Conservation (phyloP, 441 rosid genomes). For the Syzygium syzygioides region DNA sequence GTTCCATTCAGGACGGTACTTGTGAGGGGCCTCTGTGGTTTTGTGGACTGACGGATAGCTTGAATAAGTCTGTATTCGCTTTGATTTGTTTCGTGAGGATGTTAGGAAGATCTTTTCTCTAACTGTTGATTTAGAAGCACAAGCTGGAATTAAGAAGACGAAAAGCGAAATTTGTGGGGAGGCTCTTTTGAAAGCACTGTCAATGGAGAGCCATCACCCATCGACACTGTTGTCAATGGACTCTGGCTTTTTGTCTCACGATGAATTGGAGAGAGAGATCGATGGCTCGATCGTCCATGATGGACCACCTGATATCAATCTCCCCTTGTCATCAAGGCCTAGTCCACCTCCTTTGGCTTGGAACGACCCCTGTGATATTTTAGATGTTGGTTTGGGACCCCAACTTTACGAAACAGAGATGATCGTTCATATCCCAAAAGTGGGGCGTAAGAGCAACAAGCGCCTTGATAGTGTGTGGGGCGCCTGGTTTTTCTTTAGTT, state of each 20-base stretch:
- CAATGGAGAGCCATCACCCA: slow-evolving; percentile 83
- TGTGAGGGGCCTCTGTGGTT: slow-evolving; percentile 62
- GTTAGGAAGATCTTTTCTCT: slow-evolving; percentile 8
- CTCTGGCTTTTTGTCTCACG: slow-evolving; percentile 60
- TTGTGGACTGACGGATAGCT: slow-evolving; percentile 58
- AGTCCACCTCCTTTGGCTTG: slow-evolving; percentile 58
- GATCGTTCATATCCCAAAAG: slow-evolving; percentile 52
- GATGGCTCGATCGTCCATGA: slow-evolving; percentile 45
- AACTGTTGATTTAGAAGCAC: slow-evolving; percentile 15
- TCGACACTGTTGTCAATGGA: slow-evolving; percentile 87
- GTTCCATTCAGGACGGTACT: slow-evolving; percentile 53
- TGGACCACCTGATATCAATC: slow-evolving; percentile 80
- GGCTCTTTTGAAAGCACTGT: slow-evolving; percentile 51
- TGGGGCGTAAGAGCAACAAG: slow-evolving; percentile 57
- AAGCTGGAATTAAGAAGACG: neutral
- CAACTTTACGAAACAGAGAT: slow-evolving; percentile 68
- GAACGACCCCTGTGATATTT: slow-evolving; percentile 64
- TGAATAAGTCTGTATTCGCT: neutral
- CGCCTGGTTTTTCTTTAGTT: slow-evolving; percentile 88
- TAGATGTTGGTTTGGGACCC: slow-evolving; percentile 68
- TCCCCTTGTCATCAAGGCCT: slow-evolving; percentile 68
- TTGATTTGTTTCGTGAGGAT: slow-evolving; percentile 15
- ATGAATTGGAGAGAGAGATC: slow-evolving; percentile 71
- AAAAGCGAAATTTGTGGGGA: slow-evolving; percentile 40
- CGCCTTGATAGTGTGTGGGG: slow-evolving; percentile 92